Evolutionary conservation across 192 early-diverging fungal species (phyloP).

Genomic region (Geosiphon pyriformis): DNA sequence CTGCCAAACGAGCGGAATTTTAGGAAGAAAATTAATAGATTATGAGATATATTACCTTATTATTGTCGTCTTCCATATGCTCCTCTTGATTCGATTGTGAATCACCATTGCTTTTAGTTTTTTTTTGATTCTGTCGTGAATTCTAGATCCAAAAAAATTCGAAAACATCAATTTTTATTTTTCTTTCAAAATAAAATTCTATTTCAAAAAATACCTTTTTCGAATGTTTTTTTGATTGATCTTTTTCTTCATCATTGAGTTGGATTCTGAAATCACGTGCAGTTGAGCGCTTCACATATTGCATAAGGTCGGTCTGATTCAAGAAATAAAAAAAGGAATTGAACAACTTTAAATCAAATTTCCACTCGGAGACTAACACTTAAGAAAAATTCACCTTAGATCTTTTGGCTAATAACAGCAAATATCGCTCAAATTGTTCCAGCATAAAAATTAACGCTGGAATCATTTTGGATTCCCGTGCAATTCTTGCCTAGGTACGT

Average conservation of each 20-base stretch:
- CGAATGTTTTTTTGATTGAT: slow-evolving; percentile 10
- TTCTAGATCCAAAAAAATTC: too few species aligned
- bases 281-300: slow-evolving; percentile 73
- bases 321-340: too few species aligned
- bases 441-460: slow-evolving; percentile 67
- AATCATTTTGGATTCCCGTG: slow-evolving; percentile 68
- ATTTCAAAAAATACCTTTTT: not conserved
- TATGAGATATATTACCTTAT: too few species aligned
- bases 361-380: not conserved
- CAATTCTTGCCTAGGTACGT: slow-evolving; percentile 47
- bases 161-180: too few species aligned
- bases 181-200: too few species aligned
- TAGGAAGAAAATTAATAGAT: too few species aligned
- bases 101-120: too few species aligned
- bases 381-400: slow-evolving; percentile 44
- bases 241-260: slow-evolving; percentile 33
- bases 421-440: slow-evolving; percentile 71
- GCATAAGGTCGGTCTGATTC: slow-evolving; percentile 57
- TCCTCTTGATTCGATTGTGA: too few species aligned
- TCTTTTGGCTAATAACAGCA: slow-evolving; percentile 64
- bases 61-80: too few species aligned
- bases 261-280: slow-evolving; percentile 75
- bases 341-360: too few species aligned
- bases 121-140: too few species aligned
- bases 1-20: too few species aligned